Conservation (phyloP, 2,329 filamentous ascomycete genomes). For the Elsinoe batatas region DNA sequence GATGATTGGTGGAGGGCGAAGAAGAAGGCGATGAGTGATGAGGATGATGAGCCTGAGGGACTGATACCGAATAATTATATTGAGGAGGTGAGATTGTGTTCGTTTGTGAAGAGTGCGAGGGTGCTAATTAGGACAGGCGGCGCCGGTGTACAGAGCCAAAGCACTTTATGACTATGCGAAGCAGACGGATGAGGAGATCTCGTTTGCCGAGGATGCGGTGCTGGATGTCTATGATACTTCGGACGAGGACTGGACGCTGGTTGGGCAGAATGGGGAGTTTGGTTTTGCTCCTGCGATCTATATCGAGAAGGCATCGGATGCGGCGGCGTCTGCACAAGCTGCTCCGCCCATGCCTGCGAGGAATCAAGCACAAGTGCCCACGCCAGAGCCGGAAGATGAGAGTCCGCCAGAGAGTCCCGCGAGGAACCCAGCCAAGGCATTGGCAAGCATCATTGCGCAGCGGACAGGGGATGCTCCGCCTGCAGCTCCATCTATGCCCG, state of each 20-base stretch:
- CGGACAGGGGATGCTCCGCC: conserved; percentile 32
- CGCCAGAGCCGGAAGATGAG: conserved; percentile 25
- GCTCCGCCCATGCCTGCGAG: conserved; percentile 32
- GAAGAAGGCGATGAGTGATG: conserved; percentile 67
- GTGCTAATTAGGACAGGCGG: conserved; percentile 41
- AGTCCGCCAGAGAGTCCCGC: conserved; percentile 27
- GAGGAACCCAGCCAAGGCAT: conserved; percentile 48
- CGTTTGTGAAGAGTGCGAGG: background rate
- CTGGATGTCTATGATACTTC: conserved; percentile 80
- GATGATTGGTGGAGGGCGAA: conserved; percentile 95
- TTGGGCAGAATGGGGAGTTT: conserved; percentile 73
- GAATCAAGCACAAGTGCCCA: conserved; percentile 28
- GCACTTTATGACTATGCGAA: conserved; percentile 97
- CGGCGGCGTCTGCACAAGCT: conserved; percentile 36
- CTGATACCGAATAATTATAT: conserved; percentile 92
- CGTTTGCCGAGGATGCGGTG: conserved; percentile 78
- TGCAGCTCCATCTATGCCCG: conserved; percentile 17
- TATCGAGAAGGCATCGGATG: conserved; percentile 58
- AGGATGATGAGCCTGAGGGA: conserved; percentile 84
- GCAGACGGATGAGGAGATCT: conserved; percentile 95
- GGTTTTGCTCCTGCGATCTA: conserved; percentile 96
- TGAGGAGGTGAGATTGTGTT: conserved; percentile 62
- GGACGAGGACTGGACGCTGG: conserved; percentile 94
- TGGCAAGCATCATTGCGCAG: conserved; percentile 45
- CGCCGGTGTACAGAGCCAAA: conserved; percentile 60